phyloP scores from a whole-genome alignment of 805 yeast species.

The Tetrapisispora pingtungensis region DNA sequence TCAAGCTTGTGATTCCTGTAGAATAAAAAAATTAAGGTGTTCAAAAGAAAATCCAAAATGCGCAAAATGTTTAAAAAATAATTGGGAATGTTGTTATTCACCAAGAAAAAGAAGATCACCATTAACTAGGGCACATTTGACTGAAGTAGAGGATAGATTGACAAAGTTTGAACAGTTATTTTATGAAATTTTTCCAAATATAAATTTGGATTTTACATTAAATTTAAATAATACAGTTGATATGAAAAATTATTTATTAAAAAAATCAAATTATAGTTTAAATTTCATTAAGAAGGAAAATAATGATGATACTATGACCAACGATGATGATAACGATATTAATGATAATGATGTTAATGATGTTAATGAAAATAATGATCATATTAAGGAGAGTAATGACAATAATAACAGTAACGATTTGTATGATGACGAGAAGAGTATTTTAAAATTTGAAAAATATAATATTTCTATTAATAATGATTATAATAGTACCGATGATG shows the following conservation, averaged over 20 bases:
- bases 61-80: conserved; percentile 59
- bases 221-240: conserved; percentile 7
- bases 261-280: neutral
- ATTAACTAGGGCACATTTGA: conserved; percentile 67
- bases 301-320: neutral
- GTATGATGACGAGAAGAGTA: neutral
- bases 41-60: conserved; percentile 72
- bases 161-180: conserved; percentile 38
- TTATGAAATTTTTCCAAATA: conserved; percentile 36
- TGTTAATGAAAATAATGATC: neutral
- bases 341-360: neutral
- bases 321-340: conserved; percentile 1
- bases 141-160: conserved; percentile 58
- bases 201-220: conserved; percentile 34
- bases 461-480: neutral
- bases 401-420: neutral
- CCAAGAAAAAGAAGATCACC: conserved; percentile 76
- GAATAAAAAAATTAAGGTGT: conserved; percentile 70
- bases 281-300: neutral
- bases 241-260: neutral
- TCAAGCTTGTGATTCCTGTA: conserved; percentile 64
- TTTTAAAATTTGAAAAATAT: neutral
- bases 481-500: neutral
- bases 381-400: neutral
- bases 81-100: conserved; percentile 68